Percentiles rank a stretch among this genome's conserved stretches.
Evolutionary conservation across 106 monocot genomes (phyloP).

Genomic region (Agapanthus africanus): DNA sequence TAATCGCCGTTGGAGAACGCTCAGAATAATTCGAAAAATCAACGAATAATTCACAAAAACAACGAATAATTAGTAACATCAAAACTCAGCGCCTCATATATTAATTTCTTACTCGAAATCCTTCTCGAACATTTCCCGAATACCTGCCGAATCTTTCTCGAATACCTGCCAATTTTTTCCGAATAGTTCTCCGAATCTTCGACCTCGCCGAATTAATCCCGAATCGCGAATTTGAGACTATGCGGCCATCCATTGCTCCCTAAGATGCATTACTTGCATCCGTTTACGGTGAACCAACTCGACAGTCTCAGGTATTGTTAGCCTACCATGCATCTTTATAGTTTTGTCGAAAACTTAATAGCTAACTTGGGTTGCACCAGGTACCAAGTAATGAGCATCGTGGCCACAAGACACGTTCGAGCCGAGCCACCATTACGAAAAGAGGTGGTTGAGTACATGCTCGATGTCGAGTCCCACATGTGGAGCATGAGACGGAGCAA

Average conservation of each 20-base stretch:
- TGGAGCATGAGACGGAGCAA: constrained; percentile 80
- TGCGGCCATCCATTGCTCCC: constrained; percentile 55
- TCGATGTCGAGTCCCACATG: constrained; percentile 70
- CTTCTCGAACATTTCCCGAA: too few relatives aligned
- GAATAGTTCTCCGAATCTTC: too few relatives aligned
- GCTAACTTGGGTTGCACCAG: neutral
- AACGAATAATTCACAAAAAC: too few relatives aligned
- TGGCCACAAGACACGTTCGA: constrained; percentile 46
- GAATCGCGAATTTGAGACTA: too few relatives aligned
- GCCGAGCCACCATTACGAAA: constrained; percentile 54
- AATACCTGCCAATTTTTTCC: too few relatives aligned
- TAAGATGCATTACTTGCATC: constrained; percentile 45
- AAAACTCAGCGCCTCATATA: too few relatives aligned
- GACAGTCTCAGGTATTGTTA: constrained; percentile 23
- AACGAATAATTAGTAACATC: too few relatives aligned
- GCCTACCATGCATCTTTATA: neutral
- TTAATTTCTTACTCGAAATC: too few relatives aligned
- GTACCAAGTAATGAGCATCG: constrained; percentile 72
- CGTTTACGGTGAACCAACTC: constrained; percentile 38
- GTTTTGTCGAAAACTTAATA: neutral
- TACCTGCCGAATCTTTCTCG: too few relatives aligned
- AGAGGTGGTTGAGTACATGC: constrained; percentile 72
- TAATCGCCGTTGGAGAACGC: too few relatives aligned
- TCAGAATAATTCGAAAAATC: too few relatives aligned
- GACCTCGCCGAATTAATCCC: too few relatives aligned